A percentile compares a stretch with the other conserved stretches of the same genome.
Evolutionary conservation across 1,284 basidiomycete species (phyloP).

Genomic region (Ustilago shanxiensis): DNA sequence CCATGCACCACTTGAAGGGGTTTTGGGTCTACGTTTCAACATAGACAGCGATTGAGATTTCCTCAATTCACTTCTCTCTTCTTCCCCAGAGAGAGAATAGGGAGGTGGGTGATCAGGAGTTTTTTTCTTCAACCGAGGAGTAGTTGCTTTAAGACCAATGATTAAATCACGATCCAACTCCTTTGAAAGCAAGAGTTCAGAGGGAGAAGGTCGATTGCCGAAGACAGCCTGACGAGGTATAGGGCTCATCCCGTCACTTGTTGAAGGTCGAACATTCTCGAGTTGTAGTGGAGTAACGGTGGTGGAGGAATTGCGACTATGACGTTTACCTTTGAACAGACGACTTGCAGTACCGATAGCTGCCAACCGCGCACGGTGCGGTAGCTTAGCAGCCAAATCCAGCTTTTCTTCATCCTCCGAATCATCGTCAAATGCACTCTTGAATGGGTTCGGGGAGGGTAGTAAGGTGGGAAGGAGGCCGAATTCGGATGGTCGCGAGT

Average conservation of each 20-base stretch:
- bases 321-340: conserved; percentile 32
- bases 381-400: conserved; percentile 1
- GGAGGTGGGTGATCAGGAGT: conserved; percentile 23
- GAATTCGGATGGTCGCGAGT: not conserved
- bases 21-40: too few relatives aligned
- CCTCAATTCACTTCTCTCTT: conserved; percentile 9
- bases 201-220: conserved; percentile 29
- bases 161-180: conserved; percentile 32
- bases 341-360: conserved; percentile 40
- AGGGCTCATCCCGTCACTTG: conserved; percentile 24
- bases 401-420: conserved; percentile 50
- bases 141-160: conserved; percentile 14
- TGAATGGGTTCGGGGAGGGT: conserved; percentile 11
- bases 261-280: conserved; percentile 16
- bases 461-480: not conserved
- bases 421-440: conserved; percentile 47
- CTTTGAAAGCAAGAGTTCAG: conserved; percentile 17
- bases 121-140: too few relatives aligned
- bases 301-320: conserved; percentile 20
- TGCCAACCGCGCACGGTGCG: conserved; percentile 31
- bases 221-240: conserved; percentile 30
- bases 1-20: too few relatives aligned
- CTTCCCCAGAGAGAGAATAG: conserved; percentile 3
- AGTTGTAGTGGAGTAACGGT: not conserved
- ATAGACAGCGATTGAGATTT: conserved; percentile 32